Evolutionary conservation across 164 flowering plant genomes (phyloP), one percentile per base, ranked within the genome.

Genomic region (Sextonia rubra): DNA sequence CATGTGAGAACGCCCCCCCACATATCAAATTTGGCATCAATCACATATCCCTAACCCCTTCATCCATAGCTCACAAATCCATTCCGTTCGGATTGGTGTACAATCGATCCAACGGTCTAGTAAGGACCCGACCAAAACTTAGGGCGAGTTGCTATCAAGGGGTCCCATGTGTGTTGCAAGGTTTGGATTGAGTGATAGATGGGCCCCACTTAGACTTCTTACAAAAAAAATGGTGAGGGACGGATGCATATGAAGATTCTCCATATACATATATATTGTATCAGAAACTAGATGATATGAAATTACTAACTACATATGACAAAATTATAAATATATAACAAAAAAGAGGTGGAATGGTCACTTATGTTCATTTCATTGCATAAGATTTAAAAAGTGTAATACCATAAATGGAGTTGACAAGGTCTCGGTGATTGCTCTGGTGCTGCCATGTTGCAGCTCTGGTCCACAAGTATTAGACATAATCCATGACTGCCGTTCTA

Each of bases 401-500:
- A 79, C 87, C 83, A 73, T 22, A 3, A 71, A 73, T 4, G 49
- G 60, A 7, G 22, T 37, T 20, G 26, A 32, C 29, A 66, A 70
- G 25, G 30, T 15, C 66, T n/a, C 7, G 20, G 30, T 37, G 66
- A 12, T 4, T 22, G 66, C 18, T 30, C 60, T 29, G 12, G 52
- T 25, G 0, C 12, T 60, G 37, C 27, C 68, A 5, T 27, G 64
- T 32, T 66, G 77, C 37, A 22, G 73, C 32, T 72, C 69, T 30
- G 77, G 72, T 25, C 65, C 65, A 70, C 29, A 26, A 63, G 48
- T 60, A 60, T 27, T 56, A 55, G 27, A 11, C 24, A 52, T 66
- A 24, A 68, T 69, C 69, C 20, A 70, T 47, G 85, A 72, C 22
- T 71, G 73, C 4, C 80, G 65, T 32, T 73, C 63, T 22, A 71